Evolutionary conservation across 1,284 basidiomycete genomes (phyloP).

Genomic region (Exobasidium cylindrosporum): DNA sequence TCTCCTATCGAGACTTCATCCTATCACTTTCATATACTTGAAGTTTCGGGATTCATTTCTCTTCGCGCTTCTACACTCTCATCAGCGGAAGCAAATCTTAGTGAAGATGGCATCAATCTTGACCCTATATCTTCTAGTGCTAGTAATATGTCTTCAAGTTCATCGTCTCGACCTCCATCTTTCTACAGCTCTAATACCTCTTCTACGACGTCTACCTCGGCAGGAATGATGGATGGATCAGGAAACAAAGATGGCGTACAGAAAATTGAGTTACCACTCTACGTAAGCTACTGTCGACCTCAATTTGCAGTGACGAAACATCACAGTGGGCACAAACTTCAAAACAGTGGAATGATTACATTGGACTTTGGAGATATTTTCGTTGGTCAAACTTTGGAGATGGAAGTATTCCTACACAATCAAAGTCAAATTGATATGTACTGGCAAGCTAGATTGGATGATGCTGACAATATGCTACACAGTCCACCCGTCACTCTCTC

Average conservation of each 20-base stretch:
- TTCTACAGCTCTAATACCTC: constrained; percentile 28
- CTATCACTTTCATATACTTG: neutral
- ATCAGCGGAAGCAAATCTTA: neutral
- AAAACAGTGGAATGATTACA: constrained; percentile 24
- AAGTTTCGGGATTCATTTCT: neutral
- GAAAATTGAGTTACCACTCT: constrained; percentile 29
- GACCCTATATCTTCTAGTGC: constrained; percentile 8
- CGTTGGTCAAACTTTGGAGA: constrained; percentile 37
- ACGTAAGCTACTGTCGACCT: constrained; percentile 33
- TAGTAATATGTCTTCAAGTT: constrained; percentile 21
- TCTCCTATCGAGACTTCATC: neutral
- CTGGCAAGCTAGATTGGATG: constrained; percentile 44
- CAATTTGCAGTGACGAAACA: constrained; percentile 16
- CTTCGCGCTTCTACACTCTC: neutral
- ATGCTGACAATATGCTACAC: constrained; percentile 43
- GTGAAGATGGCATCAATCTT: neutral
- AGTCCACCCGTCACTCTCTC: constrained; percentile 28
- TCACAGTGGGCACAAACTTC: neutral
- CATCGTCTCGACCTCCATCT: constrained; percentile 34
- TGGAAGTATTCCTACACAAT: constrained; percentile 37
- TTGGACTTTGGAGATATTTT: constrained; percentile 52
- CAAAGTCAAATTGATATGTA: constrained; percentile 47
- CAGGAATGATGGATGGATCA: neutral
- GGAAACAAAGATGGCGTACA: constrained; percentile 27
- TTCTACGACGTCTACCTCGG: constrained; percentile 25